These are phyloP conservation scores for Aspergillus olivimuriae DNA, from an alignment of 495 filamentous ascomycete genomes.

Conservation along the genomic window DNA sequence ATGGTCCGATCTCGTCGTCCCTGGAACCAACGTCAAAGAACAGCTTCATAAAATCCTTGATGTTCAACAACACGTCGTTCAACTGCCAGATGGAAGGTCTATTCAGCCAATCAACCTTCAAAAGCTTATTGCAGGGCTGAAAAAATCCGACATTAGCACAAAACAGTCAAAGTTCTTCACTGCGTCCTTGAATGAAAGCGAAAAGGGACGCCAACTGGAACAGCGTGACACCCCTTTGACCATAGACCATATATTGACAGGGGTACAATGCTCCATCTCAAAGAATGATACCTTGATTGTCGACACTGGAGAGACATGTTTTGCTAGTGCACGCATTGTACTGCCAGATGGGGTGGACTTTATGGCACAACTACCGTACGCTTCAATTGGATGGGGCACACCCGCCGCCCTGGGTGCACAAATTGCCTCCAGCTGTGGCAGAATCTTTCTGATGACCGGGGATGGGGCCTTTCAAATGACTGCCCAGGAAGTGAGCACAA, in stretches of 20 bases:
- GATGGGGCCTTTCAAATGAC: constrained; percentile 71
- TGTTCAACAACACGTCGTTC: constrained; percentile 4
- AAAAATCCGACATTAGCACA: no score
- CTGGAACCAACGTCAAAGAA: no score
- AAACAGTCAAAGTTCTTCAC: no score
- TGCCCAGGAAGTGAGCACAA: constrained; percentile 62
- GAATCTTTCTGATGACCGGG: constrained; percentile 59
- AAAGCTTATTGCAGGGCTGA: no score
- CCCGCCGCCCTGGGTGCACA: constrained; percentile 8
- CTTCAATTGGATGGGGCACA: constrained; percentile 10
- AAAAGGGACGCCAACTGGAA: no score
- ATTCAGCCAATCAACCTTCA: constrained; percentile 1
- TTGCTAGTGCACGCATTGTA: constrained; percentile 1
- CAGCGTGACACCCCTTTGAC: not conserved
- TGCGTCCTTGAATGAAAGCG: no score
- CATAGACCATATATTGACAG: not conserved
- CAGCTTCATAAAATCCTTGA: no score
- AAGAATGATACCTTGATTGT: constrained; percentile 2
- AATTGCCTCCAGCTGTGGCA: constrained; percentile 25
- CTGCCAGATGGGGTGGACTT: constrained; percentile 4
- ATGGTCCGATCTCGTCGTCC: no score
- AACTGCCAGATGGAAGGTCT: constrained; percentile 11
- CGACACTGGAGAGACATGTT: constrained; percentile 10
- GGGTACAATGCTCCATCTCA: not conserved
- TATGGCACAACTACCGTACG: constrained; percentile 10